phyloP scores from a whole-genome alignment of 441 rosid species.

The Jatropha podagrica region DNA sequence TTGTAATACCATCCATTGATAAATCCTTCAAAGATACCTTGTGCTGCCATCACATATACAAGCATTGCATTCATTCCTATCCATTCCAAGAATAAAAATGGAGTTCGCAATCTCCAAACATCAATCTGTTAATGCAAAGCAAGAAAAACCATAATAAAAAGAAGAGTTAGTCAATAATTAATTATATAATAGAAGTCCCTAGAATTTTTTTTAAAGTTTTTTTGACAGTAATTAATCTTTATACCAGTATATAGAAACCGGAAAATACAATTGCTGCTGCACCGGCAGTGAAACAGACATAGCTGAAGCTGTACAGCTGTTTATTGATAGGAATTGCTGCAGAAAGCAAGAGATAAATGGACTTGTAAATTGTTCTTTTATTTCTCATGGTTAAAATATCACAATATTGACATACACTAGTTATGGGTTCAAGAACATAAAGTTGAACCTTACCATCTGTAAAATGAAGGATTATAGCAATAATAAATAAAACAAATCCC shows the following conservation, averaged over 20 bases:
- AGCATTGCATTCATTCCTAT: slow-evolving; percentile 81
- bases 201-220: too few relatives aligned
- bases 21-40: slow-evolving; percentile 62
- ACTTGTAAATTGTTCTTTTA: background rate
- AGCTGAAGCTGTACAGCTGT: slow-evolving; percentile 73
- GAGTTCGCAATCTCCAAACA: slow-evolving; percentile 48
- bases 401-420: background rate
- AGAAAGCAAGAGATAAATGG: slow-evolving; percentile 2
- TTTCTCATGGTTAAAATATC: too few relatives aligned
- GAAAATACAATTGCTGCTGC: slow-evolving; percentile 70
- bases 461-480: slow-evolving; percentile 60
- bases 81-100: slow-evolving; percentile 67
- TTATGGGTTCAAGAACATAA: background rate
- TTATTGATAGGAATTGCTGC: slow-evolving; percentile 82
- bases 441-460: slow-evolving; percentile 48
- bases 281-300: slow-evolving; percentile 66
- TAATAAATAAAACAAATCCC: slow-evolving; percentile 38
- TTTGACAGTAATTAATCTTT: background rate
- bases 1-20: slow-evolving; percentile 66
- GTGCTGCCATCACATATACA: slow-evolving; percentile 71
- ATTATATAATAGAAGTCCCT: slow-evolving; percentile 3
- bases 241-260: slow-evolving; percentile 56
- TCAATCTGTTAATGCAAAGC: slow-evolving; percentile 42
- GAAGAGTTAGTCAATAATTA: background rate
- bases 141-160: background rate